A percentile compares a stretch with the other conserved stretches of the same genome.
Conservation (phyloP, 495 filamentous ascomycete genomes). For the Apodospora peruviana region DNA sequence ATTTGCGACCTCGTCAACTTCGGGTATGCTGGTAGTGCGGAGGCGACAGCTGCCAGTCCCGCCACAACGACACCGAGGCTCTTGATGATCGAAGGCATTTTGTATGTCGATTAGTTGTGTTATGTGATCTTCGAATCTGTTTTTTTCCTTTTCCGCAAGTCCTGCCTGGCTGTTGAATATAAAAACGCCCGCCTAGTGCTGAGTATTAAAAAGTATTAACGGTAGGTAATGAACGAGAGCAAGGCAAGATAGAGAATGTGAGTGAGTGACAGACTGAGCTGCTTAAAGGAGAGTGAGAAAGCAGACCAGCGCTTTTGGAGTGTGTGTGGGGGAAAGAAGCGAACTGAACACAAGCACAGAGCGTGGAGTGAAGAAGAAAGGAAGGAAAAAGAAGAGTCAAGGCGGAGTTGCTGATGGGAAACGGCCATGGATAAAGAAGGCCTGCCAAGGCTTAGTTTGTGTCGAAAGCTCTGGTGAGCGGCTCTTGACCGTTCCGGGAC, state of each 20-base stretch:
- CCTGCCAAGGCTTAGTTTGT: slow-evolving; percentile 10
- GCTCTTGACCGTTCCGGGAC: slow-evolving; percentile 28
- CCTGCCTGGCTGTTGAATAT: slow-evolving; percentile 28
- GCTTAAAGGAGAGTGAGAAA: slow-evolving; percentile 44
- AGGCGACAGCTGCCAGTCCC: slow-evolving; percentile 39
- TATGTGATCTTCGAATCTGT: slow-evolving; percentile 16
- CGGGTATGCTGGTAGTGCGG: slow-evolving; percentile 39
- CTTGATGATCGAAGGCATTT: slow-evolving; percentile 42
- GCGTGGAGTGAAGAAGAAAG: no score
- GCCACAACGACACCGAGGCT: slow-evolving; percentile 38
- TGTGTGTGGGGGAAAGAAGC: slow-evolving; percentile 6
- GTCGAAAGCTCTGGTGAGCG: slow-evolving; percentile 10
- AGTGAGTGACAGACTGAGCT: slow-evolving; percentile 25
- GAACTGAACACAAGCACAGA: slow-evolving; percentile 33
- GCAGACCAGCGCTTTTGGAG: slow-evolving; percentile 53
- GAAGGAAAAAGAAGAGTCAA: no score
- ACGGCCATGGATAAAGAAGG: slow-evolving; percentile 29
- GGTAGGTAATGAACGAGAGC: slow-evolving; percentile 25
- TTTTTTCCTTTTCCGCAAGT: slow-evolving; percentile 29
- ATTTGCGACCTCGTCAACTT: slow-evolving; percentile 36
- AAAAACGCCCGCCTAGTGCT: no score
- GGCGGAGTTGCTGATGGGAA: slow-evolving; percentile 26
- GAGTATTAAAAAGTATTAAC: slow-evolving; percentile 35
- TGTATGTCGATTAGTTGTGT: slow-evolving; percentile 16
- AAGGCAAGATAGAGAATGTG: slow-evolving; percentile 13